Base-by-base conservation (phyloP, 257 asterid genomes). In the Solanum sitiens region DNA sequence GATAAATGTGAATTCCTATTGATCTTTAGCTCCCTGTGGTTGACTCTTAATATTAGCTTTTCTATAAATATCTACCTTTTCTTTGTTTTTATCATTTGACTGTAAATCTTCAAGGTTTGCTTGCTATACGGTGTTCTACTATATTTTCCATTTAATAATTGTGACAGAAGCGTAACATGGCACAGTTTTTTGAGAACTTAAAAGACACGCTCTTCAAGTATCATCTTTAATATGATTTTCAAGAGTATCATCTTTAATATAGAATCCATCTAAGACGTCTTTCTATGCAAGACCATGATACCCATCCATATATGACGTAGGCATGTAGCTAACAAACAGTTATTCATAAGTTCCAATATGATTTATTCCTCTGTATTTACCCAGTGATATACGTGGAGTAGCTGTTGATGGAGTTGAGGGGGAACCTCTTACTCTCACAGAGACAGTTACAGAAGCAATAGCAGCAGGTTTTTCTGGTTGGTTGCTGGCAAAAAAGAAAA, bases 361-460 rank as follows among this genome's bases (percentile, higher is more conserved):
- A 86, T 65, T 47, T 23, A 25, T 83, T 50, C 42, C 61, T 53
- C n/a, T 50, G 74, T 44, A 73, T 16, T 37, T 35, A 80, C 32
- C 88, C 95, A 97, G 99, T 90, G 99, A 97, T 90, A 97, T 97
- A 85, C 95, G 99, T 84, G 99, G 99, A 89, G 99, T 96, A 90
- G 97, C 99, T 92, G 92, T 97, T 84, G 97, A 93, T 83, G 99
- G 99, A 75, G 98, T 97, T 73, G 98, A 93, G 92, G 99, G 98
- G 27, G 99, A 97, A 92, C 92, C 94, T 89, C 90, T 94, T 87
- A 95, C 67, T 92, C 95, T 97, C 88, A 94, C 99, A 21, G 98
- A 95, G 91, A 94, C 95, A 84, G 95, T 96, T 89, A 91, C 99
- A 82, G 99, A 97, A 95, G 99, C 99, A 88, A 96, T 97, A 90